Base-by-base conservation (phyloP, 2,329 filamentous ascomycete genomes). In the Hymenoscyphus albidus region DNA sequence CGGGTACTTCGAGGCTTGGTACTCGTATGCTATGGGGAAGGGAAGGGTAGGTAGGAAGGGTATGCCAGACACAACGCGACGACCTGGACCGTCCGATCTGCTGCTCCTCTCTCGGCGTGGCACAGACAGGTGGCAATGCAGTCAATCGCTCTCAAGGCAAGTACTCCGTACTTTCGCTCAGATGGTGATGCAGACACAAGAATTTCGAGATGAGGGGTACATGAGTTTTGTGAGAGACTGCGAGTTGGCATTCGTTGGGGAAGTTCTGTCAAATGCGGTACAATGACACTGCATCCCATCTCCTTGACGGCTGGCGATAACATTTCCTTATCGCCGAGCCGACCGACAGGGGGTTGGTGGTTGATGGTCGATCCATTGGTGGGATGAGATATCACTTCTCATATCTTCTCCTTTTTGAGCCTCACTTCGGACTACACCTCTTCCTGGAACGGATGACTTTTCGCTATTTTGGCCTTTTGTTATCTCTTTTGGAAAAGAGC, bases 251-350 rank as follows among this genome's bases (percentile, higher is more conserved):
- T 51, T 51, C 7, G 44, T 51, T 9, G n/a, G 10, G 42, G 42
- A 48, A 48, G 42, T 48, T n/a, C 42, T 18, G 18, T n/a, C 18
- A 18, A 12, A 27, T 18, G n/a, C 44, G n/a, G 44, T 48, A 48
- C 44, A 9, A n/a, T 9, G n/a, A 48, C 44, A 48, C 44, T 18
- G 44, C 44, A 51, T 51, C 44, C 5, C 18, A 18, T 27, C 35
- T 35, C 1, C 35, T 35, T 51, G 7, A 12, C 18, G 12, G 39
- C 31, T n/a, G 39, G 18, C 27, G n/a, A 48, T 38, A 54, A 51
- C 59, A 38, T 18, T n/a, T 27, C 22, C 6, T 55, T 63, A 63
- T 63, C 62, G 56, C 62, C 56, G 62, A 59, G 55, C 18, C 31
- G 54, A 55, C 35, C 35, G 9, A 6, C 35, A 10, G 35, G 35